Evolutionary conservation across 176 grass and related monocot genomes (phyloP).

Genomic region (Carex myosuroides): DNA sequence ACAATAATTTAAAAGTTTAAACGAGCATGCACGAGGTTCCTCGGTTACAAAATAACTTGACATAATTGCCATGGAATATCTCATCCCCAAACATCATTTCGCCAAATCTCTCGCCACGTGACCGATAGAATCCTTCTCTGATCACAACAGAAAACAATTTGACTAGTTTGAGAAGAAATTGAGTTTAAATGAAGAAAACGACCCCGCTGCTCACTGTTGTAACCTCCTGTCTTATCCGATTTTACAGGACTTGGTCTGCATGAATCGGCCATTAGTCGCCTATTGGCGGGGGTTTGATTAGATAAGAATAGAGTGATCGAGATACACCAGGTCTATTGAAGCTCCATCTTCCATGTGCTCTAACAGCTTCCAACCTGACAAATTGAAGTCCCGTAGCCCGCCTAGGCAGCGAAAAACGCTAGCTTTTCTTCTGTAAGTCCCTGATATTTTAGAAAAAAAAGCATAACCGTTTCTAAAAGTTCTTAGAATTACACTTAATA

Average conservation of each 20-base stretch:
- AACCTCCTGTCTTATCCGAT: not conserved
- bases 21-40: not conserved
- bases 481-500: not conserved
- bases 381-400: not conserved
- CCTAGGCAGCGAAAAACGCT: not conserved
- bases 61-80: not conserved
- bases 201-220: not conserved
- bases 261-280: not conserved
- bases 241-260: not conserved
- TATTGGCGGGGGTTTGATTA: not conserved
- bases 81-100: not conserved
- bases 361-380: not conserved
- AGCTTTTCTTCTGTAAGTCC: not conserved
- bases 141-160: conserved; percentile 15
- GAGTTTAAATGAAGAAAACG: not conserved
- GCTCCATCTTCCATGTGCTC: not conserved
- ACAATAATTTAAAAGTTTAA: not conserved
- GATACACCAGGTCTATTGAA: not conserved
- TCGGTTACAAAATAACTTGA: not conserved
- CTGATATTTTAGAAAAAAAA: not conserved
- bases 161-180: not conserved
- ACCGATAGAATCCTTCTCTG: not conserved
- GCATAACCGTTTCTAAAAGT: not conserved
- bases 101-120: conserved; percentile 7
- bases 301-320: not conserved